Evolutionary conservation across 345 rosid genomes (phyloP), one percentile per base, ranked within the genome.

Genomic region (Triadica sebifera): DNA sequence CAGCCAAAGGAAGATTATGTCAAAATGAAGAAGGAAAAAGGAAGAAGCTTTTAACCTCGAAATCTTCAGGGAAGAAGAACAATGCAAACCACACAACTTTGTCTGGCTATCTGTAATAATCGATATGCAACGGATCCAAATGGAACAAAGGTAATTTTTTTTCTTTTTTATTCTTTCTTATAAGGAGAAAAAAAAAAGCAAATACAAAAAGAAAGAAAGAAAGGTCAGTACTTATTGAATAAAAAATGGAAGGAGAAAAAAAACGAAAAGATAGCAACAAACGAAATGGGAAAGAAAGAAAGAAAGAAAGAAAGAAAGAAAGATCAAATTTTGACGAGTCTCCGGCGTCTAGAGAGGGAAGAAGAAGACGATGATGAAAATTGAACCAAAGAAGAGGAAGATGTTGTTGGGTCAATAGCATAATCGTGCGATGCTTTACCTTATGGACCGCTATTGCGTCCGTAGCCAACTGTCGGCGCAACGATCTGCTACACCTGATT

Each of bases 321-420:
- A n/a, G 37, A 24, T 22, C 6, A 29, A 58, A 58, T 58, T 67
- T 67, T 67, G 71, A 67, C 71, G 20, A 53, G 60, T 69, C 72
- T 51, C n/a, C n/a, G 72, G 60, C 72, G 61, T 69, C 60, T 53
- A 37, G 47, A 59, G 73, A 70, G 67, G 17, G 72, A 59, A 6
- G 59, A 55, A 55, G 59, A 58, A 58, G 59, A 55, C 12, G 53
- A 13, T 1, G 34, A 29, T 55, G 67, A 57, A 71, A 69, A 73
- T 29, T 29, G 34, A 78, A 51, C 22, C 45, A 59, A 56, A 61
- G 60, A 58, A 73, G 78, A 62, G 68, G 65, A 60, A 46, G 46
- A n/a, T 12, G 84, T 57, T 80, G 81, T 17, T 29, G 75, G 81
- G 83, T 80, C 86, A 74, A 79, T 41, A 73, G 64, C 67, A 67